A percentile compares a stretch with the other conserved stretches of the same genome.
These are phyloP conservation scores for Beauveria rudraprayagi DNA, from an alignment of 2,329 filamentous ascomycete species.

Conservation along the genomic window DNA sequence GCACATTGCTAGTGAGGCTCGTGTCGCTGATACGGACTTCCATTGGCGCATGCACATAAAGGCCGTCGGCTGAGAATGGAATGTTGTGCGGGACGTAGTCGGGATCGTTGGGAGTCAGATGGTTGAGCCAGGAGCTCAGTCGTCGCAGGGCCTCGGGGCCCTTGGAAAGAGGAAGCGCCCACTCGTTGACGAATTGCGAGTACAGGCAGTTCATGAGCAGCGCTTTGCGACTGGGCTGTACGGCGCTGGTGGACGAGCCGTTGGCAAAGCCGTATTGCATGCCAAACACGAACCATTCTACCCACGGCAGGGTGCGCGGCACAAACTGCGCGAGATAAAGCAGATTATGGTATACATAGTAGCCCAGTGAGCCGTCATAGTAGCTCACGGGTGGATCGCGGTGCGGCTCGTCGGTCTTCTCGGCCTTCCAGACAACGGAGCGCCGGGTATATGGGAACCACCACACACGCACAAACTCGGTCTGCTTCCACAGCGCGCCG, in stretches of 20 bases:
- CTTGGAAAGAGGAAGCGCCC: conserved; percentile 79
- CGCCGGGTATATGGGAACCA: conserved; percentile 92
- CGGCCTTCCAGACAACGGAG: conserved; percentile 84
- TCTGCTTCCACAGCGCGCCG: conserved; percentile 66
- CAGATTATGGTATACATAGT: conserved; percentile 85
- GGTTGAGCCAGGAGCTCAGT: conserved; percentile 77
- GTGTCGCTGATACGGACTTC: conserved; percentile 84
- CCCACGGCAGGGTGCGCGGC: conserved; percentile 72
- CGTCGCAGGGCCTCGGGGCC: conserved; percentile 82
- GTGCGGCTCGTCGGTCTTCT: conserved; percentile 59
- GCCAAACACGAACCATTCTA: conserved; percentile 95
- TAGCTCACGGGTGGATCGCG: conserved; percentile 58
- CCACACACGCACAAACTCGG: conserved; percentile 91
- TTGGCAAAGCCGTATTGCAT: conserved; percentile 92
- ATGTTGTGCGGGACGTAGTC: conserved; percentile 60
- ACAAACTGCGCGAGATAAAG: conserved; percentile 72
- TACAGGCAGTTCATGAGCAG: conserved; percentile 96
- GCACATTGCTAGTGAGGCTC: conserved; percentile 26
- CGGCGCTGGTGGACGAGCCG: conserved; percentile 58
- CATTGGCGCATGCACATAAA: conserved; percentile 84
- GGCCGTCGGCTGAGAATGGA: conserved; percentile 67
- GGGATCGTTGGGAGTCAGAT: conserved; percentile 51
- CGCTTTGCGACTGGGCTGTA: conserved; percentile 72
- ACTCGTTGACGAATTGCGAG: conserved; percentile 98
- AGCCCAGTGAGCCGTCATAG: conserved; percentile 76